Base-by-base conservation (phyloP, 192 early-diverging fungal genomes). In the Mortierella antarctica region DNA sequence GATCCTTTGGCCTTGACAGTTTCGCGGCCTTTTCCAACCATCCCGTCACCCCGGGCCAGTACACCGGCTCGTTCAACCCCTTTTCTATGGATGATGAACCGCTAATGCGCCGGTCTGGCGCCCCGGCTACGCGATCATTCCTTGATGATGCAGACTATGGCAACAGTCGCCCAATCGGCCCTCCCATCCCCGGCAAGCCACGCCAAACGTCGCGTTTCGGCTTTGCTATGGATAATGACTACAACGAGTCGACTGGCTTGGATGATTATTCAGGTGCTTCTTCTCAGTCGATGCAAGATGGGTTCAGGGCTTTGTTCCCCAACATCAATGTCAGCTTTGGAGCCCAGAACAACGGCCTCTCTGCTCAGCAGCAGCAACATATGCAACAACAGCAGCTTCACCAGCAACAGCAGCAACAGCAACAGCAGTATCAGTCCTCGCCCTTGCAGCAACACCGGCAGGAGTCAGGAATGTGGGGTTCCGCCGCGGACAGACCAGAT, bases 281-380 rank as follows among this genome's bases (percentile, higher is more conserved):
- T 10, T 14, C 65, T 18, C 83, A 86, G 44, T 84, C 83, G n/a
- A 85, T 89, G 74, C 81, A 87, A 9, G 84, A 88, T 17, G 89
- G 85, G 31, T 81, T 90, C 55, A 69, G 87, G 66, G 87, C 89
- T 20, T 53, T 90, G 9, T 86, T 90, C 59, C 89, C 89, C 46
- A 88, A 90, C 73, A 86, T 86, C n/a, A 90, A 86, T 81, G 80
- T 90, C 49, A 88, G 87, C n/a, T 90, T 88, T 71, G 82, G 83
- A 79, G 13, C 56, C 67, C 53, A 70, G 54, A 66, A 15, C 58
- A 54, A 46, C 74, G 45, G 49, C 70, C 0, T 23, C 55, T 21
- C 57, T 68, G 31, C 17, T 42, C 60, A 71, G 17, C 61, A 56
- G 7, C 62, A 65, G 53, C 68, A 66, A 23, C 48, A 64, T 20